Base-by-base conservation (phyloP, 306 rosid genomes). In the Begonia masoniana region DNA sequence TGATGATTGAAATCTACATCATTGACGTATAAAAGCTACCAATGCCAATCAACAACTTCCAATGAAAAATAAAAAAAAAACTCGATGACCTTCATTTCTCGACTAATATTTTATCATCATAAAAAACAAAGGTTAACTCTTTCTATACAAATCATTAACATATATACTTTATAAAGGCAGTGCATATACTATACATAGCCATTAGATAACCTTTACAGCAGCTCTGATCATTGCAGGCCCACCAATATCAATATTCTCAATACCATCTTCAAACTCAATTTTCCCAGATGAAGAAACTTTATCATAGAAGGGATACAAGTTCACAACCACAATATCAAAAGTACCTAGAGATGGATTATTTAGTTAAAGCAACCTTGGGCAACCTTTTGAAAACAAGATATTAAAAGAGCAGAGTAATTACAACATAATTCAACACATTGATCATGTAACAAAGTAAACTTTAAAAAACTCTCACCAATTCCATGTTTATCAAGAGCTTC, bases 141-240 rank as follows among this genome's bases (percentile, higher is more conserved):
- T 31, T 31, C 39, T 31, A 31, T 31, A 31, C 39, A 31, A 31
- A 31, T 31, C 39, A 31, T 31, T 7, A 31, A 31, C 7, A 31
- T 5, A 31, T 31, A 31, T 31, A 31, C 39, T 31, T 31, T 31
- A 31, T 41, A 41, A 13, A 5, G 2, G 24, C 15, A 68, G 7
- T 52, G 15, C 43, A 17, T 14, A 39, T 41, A 24, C 51, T 14
- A 39, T 41, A 24, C 51, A 26, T 4, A 43, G 31, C 23, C 43
- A 63, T 50, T 52, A 62, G 64, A 62, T 64, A 64, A 91, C 97
- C 96, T 91, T 91, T 41, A 92, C 96, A 67, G 94, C 99, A 15
- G 94, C 99, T 72, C 96, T 79, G 47, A 91, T 86, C 99, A 91
- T 83, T 42, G 94, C 81, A 10, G 96, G 92, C 65, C 96, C 96